A percentile compares a stretch with the other conserved stretches of the same genome.
Conservation (phyloP, 2,329 filamentous ascomycete genomes). For the Epichloe amarillans region DNA sequence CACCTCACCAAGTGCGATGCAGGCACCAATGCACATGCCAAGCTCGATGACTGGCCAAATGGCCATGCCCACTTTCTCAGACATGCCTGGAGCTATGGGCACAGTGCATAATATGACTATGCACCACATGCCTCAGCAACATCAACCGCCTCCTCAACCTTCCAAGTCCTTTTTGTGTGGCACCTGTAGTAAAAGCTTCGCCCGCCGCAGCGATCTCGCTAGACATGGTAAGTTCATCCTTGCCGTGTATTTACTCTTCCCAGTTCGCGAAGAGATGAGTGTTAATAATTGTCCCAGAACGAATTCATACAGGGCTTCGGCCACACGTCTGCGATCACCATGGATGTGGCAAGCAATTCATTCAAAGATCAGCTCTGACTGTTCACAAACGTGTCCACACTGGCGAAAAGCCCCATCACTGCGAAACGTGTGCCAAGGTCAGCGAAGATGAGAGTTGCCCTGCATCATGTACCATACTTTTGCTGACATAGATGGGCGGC, state of each 20-base stretch:
- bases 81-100: slow-evolving; percentile 20
- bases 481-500: neutral
- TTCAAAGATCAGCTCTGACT: slow-evolving; percentile 88
- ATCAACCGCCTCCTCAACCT: slow-evolving; percentile 23
- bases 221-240: slow-evolving; percentile 64
- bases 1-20: slow-evolving; percentile 40
- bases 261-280: neutral
- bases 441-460: slow-evolving; percentile 13
- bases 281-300: slow-evolving; percentile 46
- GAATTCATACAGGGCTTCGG: slow-evolving; percentile 82
- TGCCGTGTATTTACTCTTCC: neutral
- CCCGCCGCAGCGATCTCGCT: slow-evolving; percentile 82
- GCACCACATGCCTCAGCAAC: slow-evolving; percentile 23
- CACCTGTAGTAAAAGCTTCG: slow-evolving; percentile 84
- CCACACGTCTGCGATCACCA: slow-evolving; percentile 87
- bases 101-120: slow-evolving; percentile 24
- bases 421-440: slow-evolving; percentile 93
- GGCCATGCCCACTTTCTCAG: slow-evolving; percentile 27
- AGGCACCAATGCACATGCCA: slow-evolving; percentile 32
- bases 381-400: slow-evolving; percentile 94
- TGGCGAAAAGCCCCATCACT: slow-evolving; percentile 96
- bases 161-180: slow-evolving; percentile 74
- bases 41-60: slow-evolving; percentile 29
- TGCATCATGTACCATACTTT: neutral
- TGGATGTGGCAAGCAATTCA: slow-evolving; percentile 89